Conservation (phyloP, 2,329 filamentous ascomycete species). For the Hortaea werneckii region DNA sequence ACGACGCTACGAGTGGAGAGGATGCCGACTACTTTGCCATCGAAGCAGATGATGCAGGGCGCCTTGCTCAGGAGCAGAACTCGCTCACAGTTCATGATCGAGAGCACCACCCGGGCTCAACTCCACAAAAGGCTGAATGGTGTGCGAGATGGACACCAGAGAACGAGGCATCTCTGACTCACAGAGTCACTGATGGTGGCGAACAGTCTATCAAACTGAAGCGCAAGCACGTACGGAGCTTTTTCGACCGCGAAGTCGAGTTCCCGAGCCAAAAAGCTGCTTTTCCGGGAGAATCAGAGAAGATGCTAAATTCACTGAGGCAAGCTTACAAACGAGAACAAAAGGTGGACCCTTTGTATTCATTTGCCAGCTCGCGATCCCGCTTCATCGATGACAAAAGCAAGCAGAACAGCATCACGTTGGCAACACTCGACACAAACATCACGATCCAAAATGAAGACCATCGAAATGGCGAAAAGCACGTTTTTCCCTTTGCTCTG, state of each 20-base stretch:
- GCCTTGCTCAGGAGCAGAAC: conserved; percentile 37
- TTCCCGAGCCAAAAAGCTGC: conserved; percentile 15
- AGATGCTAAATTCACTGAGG: conserved; percentile 22
- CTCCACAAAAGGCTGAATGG: conserved; percentile 20
- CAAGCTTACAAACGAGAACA: conserved; percentile 36
- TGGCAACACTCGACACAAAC: conserved; percentile 40
- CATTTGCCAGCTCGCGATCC: conserved; percentile 35
- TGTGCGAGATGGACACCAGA: conserved; percentile 20
- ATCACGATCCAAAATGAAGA: conserved; percentile 30
- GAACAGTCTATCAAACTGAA: conserved; percentile 28
- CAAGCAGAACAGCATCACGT: conserved; percentile 30
- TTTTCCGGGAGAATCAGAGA: conserved; percentile 10
- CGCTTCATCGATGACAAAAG: conserved; percentile 41
- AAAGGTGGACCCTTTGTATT: conserved; percentile 37
- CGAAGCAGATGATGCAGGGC: conserved; percentile 38
- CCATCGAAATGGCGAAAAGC: conserved; percentile 5
- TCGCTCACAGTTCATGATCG: conserved; percentile 33
- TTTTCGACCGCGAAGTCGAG: conserved; percentile 26
- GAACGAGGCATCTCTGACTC: conserved; percentile 20
- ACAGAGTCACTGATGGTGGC: conserved; percentile 9
- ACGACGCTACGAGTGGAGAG: background rate
- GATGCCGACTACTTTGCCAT: conserved; percentile 31
- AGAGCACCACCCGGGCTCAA: conserved; percentile 18
- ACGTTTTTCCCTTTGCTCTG: conserved; percentile 42
- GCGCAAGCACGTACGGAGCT: conserved; percentile 31